phyloP scores from a whole-genome alignment of 768 basidiomycete species.

The Strobilomyces echinocephalus region DNA sequence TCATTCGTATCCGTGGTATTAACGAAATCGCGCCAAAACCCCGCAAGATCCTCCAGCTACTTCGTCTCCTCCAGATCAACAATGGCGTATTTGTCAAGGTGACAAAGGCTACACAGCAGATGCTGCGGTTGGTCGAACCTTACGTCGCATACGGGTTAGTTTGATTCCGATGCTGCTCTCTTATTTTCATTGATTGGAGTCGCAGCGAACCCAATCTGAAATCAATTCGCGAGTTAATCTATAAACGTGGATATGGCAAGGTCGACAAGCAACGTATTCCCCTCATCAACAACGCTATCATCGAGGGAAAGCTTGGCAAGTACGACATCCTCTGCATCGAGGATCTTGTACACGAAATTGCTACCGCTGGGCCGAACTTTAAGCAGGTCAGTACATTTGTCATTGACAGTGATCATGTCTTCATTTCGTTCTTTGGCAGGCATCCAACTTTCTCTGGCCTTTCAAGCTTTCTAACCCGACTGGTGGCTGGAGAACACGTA shows the following conservation, averaged over 20 bases:
- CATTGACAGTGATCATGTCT: background rate
- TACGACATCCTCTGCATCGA: slow-evolving; percentile 95
- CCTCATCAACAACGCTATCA: slow-evolving; percentile 87
- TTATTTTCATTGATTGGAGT: slow-evolving; percentile 1
- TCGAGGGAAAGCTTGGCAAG: slow-evolving; percentile 87
- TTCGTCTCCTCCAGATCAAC: slow-evolving; percentile 99
- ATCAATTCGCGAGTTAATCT: slow-evolving; percentile 93
- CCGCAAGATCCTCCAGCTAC: slow-evolving; percentile 96
- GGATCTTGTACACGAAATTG: slow-evolving; percentile 96
- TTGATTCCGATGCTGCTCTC: background rate
- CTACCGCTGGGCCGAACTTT: slow-evolving; percentile 95
- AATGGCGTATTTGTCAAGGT: slow-evolving; percentile 98
- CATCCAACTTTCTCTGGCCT: slow-evolving; percentile 97
- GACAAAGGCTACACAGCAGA: slow-evolving; percentile 93
- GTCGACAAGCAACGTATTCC: slow-evolving; percentile 97
- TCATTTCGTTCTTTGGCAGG: slow-evolving; percentile 36
- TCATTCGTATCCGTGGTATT: slow-evolving; percentile 98
- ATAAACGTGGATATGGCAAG: slow-evolving; percentile 99
- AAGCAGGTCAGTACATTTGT: slow-evolving; percentile 68
- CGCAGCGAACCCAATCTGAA: slow-evolving; percentile 92
- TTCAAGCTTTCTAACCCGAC: slow-evolving; percentile 99
- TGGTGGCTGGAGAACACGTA: slow-evolving; percentile 95
- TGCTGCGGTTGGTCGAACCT: slow-evolving; percentile 96
- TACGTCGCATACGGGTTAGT: slow-evolving; percentile 94
- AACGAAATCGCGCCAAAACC: slow-evolving; percentile 99